Conservation (phyloP, 2,329 filamentous ascomycete genomes). For the Calonectria henricotiae region DNA sequence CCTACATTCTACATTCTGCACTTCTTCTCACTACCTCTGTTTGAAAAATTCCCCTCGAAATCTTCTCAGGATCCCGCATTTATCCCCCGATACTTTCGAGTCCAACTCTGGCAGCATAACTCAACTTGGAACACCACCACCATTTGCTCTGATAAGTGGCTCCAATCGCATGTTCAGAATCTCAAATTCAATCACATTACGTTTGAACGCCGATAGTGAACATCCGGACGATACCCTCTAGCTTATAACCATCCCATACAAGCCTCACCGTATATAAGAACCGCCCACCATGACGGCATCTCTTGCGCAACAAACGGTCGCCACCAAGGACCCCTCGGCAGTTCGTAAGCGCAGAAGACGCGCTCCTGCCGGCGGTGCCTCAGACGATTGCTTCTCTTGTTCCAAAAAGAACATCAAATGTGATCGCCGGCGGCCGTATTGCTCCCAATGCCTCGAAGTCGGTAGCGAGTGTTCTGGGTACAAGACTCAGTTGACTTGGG, state of each 20-base stretch:
- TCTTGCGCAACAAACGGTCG: conserved; percentile 61
- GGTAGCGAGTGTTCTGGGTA: conserved; percentile 96
- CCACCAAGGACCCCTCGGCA: conserved; percentile 68
- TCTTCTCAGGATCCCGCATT: conserved; percentile 32
- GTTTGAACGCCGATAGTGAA: conserved; percentile 35
- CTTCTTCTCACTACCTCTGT: conserved; percentile 39
- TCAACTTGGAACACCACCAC: conserved; percentile 32
- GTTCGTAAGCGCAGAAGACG: conserved; percentile 85
- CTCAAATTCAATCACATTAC: conserved; percentile 31
- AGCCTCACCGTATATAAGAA: conserved; percentile 26
- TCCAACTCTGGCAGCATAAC: conserved; percentile 20
- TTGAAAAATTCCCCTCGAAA: conserved; percentile 31
- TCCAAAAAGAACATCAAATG: conserved; percentile 87
- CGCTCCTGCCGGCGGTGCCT: conserved; percentile 89
- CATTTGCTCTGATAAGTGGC: conserved; percentile 25
- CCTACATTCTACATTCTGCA: conserved; percentile 30
- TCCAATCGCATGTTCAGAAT: conserved; percentile 37
- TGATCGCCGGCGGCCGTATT: conserved; percentile 93
- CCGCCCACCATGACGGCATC: conserved; percentile 66
- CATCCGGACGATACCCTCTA: conserved; percentile 23
- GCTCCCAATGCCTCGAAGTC: conserved; percentile 92
- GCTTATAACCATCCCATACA: conserved; percentile 27
- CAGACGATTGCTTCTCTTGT: conserved; percentile 96
- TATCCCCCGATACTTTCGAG: conserved; percentile 33
- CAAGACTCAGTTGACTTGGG: conserved; percentile 97